These are phyloP conservation scores for Phytopythium aichiense DNA, from an alignment of 352 stramenopile species.

Conservation along the genomic window DNA sequence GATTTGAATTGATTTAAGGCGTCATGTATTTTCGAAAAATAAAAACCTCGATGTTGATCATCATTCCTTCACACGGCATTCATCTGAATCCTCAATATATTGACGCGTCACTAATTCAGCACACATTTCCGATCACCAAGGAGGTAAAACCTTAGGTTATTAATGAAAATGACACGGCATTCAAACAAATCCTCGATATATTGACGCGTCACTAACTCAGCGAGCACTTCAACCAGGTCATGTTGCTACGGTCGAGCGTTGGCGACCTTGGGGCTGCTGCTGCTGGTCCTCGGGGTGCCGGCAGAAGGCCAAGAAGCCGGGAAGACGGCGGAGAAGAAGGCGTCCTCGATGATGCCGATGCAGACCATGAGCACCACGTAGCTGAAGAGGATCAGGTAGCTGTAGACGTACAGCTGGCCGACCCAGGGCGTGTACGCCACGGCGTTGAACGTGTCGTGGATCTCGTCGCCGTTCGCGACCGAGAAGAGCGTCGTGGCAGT, in stretches of 20 bases:
- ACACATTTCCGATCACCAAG: background rate
- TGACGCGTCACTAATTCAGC: background rate
- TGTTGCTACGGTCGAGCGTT: background rate
- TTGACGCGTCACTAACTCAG: background rate
- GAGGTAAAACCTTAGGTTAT: background rate
- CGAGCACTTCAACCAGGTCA: background rate
- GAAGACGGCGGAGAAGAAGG: conserved; percentile 83
- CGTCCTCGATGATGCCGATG: conserved; percentile 87
- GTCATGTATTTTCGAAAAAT: too few relatives aligned
- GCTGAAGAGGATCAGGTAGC: conserved; percentile 86
- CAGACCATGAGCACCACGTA: conserved; percentile 89
- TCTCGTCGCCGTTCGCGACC: conserved; percentile 84
- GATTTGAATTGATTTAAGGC: too few relatives aligned
- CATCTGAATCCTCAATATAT: background rate
- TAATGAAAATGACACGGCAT: background rate
- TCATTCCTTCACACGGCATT: background rate
- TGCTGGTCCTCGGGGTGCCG: too few relatives aligned
- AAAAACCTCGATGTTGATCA: too few relatives aligned
- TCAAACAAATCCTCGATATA: background rate
- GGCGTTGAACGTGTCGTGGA: conserved; percentile 81
- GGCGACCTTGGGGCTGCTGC: background rate
- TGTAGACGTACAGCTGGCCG: conserved; percentile 84
- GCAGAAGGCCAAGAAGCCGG: conserved; percentile 45
- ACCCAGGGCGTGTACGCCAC: conserved; percentile 69
- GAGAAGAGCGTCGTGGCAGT: conserved; percentile 82